Conservation (phyloP, 2,329 filamentous ascomycete species). For the Rachicladosporium sp. region DNA sequence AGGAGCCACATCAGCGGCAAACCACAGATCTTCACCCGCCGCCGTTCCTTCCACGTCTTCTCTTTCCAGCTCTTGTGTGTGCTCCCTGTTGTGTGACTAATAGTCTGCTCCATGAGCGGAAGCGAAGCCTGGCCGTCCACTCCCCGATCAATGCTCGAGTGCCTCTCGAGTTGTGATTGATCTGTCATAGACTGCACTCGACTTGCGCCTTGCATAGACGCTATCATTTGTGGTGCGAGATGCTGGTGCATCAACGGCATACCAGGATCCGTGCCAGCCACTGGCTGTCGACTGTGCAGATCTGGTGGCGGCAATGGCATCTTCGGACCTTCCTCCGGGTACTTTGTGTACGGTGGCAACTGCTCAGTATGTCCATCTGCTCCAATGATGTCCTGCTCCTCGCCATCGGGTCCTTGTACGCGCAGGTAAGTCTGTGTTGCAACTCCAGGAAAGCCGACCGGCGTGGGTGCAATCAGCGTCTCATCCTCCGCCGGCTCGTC, state of each 20-base stretch:
- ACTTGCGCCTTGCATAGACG: constrained; percentile 4
- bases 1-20: constrained; percentile 25
- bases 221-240: constrained; percentile 13
- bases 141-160: constrained; percentile 4
- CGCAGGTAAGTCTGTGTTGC: constrained; percentile 53
- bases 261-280: constrained; percentile 21
- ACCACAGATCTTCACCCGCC: constrained; percentile 24
- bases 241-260: constrained; percentile 25
- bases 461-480: constrained; percentile 25
- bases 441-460: constrained; percentile 59
- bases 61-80: constrained; percentile 23
- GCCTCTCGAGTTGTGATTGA: constrained; percentile 13
- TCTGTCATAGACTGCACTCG: constrained; percentile 23
- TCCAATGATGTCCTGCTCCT: constrained; percentile 80
- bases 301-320: constrained; percentile 33
- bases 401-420: constrained; percentile 64
- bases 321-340: constrained; percentile 56
- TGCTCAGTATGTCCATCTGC: constrained; percentile 84
- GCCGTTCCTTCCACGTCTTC: constrained; percentile 27
- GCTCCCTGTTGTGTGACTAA: not conserved
- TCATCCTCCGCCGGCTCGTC: constrained; percentile 42
- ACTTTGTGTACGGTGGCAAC: constrained; percentile 80
- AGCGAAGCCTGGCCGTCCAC: constrained; percentile 8
- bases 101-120: constrained; percentile 4
- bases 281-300: constrained; percentile 21